Conservation (phyloP, 2,329 filamentous ascomycete genomes). For the Aspergillus brunneoviolaceus region DNA sequence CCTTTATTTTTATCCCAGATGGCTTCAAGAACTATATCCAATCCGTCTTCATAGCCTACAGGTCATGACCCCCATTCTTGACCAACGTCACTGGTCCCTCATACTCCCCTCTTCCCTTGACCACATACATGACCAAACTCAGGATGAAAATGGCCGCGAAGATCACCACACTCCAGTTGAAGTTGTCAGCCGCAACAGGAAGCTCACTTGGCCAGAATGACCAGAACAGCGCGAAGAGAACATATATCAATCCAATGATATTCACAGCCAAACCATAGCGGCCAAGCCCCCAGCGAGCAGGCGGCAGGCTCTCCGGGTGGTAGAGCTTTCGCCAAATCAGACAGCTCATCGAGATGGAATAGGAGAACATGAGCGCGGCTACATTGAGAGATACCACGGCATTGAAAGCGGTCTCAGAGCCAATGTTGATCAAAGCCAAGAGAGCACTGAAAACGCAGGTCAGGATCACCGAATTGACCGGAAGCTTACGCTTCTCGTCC, state of each 20-base stretch:
- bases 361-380: constrained; percentile 50
- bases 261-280: constrained; percentile 47
- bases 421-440: constrained; percentile 53
- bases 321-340: constrained; percentile 45
- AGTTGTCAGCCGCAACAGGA: constrained; percentile 39
- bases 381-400: constrained; percentile 52
- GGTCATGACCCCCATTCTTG: not conserved
- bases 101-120: constrained; percentile 36
- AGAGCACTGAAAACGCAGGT: constrained; percentile 35
- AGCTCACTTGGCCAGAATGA: constrained; percentile 47
- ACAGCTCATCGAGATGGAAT: constrained; percentile 50
- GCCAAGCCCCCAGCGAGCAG: constrained; percentile 45
- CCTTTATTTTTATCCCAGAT: not conserved
- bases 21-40: not conserved
- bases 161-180: constrained; percentile 53
- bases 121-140: constrained; percentile 39
- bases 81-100: constrained; percentile 24
- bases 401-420: constrained; percentile 52
- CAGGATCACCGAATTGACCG: constrained; percentile 40
- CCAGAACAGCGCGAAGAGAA: constrained; percentile 48
- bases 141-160: constrained; percentile 44
- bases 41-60: not conserved
- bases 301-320: constrained; percentile 37
- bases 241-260: constrained; percentile 45
- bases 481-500: constrained; percentile 41